Conservation (phyloP, 176 grass and related monocot species). For the Puccinellia tenuiflora region DNA sequence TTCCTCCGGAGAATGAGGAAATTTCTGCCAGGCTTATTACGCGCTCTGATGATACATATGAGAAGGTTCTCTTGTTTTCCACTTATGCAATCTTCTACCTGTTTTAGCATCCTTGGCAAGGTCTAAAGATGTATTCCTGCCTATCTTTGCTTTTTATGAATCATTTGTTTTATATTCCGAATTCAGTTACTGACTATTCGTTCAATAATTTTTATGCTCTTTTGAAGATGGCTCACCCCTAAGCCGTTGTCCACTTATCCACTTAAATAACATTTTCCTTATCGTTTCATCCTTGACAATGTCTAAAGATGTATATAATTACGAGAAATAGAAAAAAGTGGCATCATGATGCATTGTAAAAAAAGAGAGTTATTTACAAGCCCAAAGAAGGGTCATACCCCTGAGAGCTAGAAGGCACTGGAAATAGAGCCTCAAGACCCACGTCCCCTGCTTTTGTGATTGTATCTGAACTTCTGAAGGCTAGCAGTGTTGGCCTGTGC, state of each 20-base stretch:
- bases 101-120: background rate
- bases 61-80: slow-evolving; percentile 50
- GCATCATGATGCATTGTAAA: background rate
- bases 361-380: background rate
- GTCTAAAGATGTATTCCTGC: background rate
- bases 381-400: background rate
- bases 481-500: background rate
- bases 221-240: background rate
- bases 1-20: slow-evolving; percentile 72
- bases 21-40: slow-evolving; percentile 64
- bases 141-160: background rate
- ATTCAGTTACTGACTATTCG: background rate
- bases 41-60: slow-evolving; percentile 74
- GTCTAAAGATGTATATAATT: background rate
- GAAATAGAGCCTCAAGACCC: background rate
- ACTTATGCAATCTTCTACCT: background rate
- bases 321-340: background rate
- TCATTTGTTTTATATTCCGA: background rate
- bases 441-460: background rate
- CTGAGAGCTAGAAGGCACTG: background rate
- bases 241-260: background rate
- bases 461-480: background rate
- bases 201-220: background rate
- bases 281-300: background rate
- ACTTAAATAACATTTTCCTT: background rate